Base-by-base conservation (phyloP, 2,329 filamentous ascomycete species). In the Monilinia fructigena region DNA sequence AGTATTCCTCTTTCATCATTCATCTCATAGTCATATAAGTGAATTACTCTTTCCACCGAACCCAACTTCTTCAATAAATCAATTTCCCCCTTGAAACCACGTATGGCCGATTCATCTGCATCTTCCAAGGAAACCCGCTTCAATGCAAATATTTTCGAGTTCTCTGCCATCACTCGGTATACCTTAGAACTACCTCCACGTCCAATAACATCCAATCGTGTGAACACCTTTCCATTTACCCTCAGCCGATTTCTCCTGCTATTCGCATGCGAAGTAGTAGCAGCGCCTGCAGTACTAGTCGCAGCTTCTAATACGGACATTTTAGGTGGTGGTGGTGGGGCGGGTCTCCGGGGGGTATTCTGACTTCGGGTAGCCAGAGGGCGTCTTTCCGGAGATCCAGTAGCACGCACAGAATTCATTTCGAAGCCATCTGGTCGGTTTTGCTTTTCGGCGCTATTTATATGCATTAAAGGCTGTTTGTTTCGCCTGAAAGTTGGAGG, bases 261-360 rank as follows among this genome's bases (percentile, higher is more conserved):
- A 67, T 70, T 75, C 28, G 81, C 82, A 74, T 93, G 90, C 4
- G 86, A 85, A 3, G 92, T 88, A 0, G 90, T 89, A 5, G 90
- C 87, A 35, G 92, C 91, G 18, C 93, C 93, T 4, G 90, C 92
- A 14, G 88, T 89, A 1, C 90, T 87, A 1, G 94, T 97, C 2
- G 93, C 94, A 3, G 93, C 89, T 71, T 98, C 93, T n/a, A 97
- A 80, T 10, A 97, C 90, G 1, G 91, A 95, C 94, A 98, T 98
- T 78, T 97, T 98, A 0, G 95, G 94, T 10, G 93, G 93, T 3
- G 23, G 23, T 23, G 94, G 94, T 31, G 76, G 89, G 1, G 92
- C 92, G 28, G 90, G 85, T 71, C 93, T 83, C 73, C 87, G 90
- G 14, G 93, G 93, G 4, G 92, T 97, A 71, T 88, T 89, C 66